These are phyloP conservation scores for Ehretia macrophylla DNA, from an alignment of 257 asterid genomes.

Conservation along the genomic window DNA sequence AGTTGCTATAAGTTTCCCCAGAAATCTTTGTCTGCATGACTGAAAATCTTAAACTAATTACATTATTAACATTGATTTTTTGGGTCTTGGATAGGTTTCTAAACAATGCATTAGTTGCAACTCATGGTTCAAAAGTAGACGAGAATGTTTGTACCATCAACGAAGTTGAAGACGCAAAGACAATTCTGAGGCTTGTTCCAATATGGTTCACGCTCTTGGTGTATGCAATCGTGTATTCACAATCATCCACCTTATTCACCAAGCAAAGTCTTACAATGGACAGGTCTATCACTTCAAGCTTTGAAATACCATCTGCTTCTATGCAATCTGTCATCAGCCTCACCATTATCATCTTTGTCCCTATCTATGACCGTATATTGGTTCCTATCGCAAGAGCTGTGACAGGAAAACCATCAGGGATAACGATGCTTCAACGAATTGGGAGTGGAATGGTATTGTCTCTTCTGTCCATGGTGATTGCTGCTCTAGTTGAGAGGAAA, in stretches of 20 bases:
- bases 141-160: slow-evolving; percentile 5
- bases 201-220: slow-evolving; percentile 23
- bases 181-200: slow-evolving; percentile 23
- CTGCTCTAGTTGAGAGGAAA: slow-evolving; percentile 23
- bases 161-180: slow-evolving; percentile 30
- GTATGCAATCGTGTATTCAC: slow-evolving; percentile 24
- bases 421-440: slow-evolving; percentile 27
- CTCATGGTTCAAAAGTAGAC: slow-evolving; percentile 16
- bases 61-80: no score
- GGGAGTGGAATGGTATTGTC: slow-evolving; percentile 24
- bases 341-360: slow-evolving; percentile 6
- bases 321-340: slow-evolving; percentile 6
- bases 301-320: slow-evolving; percentile 16
- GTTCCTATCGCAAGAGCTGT: slow-evolving; percentile 19
- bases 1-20: no score
- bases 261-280: slow-evolving; percentile 30
- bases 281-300: slow-evolving; percentile 16
- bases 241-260: slow-evolving; percentile 22
- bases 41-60: no score
- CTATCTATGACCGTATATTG: slow-evolving; percentile 21
- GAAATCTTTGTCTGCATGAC: no score
- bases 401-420: slow-evolving; percentile 25
- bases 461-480: slow-evolving; percentile 14
- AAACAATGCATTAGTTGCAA: slow-evolving; percentile 14
- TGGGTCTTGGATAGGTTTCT: slow-evolving; percentile 19